Evolutionary conservation across 352 stramenopile species (phyloP).

Genomic region (Globisporangium iwayamae): DNA sequence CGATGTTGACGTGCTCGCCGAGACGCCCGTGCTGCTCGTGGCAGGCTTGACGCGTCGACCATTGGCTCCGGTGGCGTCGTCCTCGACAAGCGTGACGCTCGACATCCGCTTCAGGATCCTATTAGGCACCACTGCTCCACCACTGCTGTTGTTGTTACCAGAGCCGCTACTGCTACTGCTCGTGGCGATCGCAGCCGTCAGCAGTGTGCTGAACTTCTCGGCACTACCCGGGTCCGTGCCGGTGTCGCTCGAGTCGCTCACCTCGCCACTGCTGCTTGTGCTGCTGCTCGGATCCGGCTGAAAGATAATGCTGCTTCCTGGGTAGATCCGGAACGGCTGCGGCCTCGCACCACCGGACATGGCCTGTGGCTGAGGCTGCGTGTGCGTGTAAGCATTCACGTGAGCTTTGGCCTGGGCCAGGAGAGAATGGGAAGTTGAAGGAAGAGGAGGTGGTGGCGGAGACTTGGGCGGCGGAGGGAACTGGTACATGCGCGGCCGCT

Average conservation of each 20-base stretch:
- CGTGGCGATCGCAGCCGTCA: constrained; percentile 5
- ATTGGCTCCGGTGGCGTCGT: constrained; percentile 10
- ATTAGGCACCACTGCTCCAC: constrained; percentile 16
- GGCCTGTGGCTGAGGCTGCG: background rate
- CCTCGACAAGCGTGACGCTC: constrained; percentile 43
- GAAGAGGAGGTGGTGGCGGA: background rate
- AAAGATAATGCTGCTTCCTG: constrained; percentile 16
- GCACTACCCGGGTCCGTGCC: constrained; percentile 21
- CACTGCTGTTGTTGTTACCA: constrained; percentile 5
- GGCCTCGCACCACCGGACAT: background rate
- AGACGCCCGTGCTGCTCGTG: constrained; percentile 4
- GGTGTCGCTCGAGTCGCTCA: constrained; percentile 35
- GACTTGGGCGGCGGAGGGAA: constrained; percentile 11
- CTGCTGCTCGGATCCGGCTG: constrained; percentile 16
- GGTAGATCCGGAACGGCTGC: constrained; percentile 16
- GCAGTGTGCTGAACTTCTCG: constrained; percentile 11
- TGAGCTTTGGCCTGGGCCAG: background rate
- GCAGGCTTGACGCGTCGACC: constrained; percentile 11
- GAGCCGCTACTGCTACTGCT: constrained; percentile 13
- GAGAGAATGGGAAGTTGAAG: background rate
- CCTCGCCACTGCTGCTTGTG: constrained; percentile 18
- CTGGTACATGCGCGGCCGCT: constrained; percentile 7
- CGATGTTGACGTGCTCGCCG: constrained; percentile 8
- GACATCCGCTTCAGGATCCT: constrained; percentile 43
- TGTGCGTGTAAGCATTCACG: background rate